phyloP scores from a whole-genome alignment of 2,329 filamentous ascomycete species.

The Botrytis byssoidea region DNA sequence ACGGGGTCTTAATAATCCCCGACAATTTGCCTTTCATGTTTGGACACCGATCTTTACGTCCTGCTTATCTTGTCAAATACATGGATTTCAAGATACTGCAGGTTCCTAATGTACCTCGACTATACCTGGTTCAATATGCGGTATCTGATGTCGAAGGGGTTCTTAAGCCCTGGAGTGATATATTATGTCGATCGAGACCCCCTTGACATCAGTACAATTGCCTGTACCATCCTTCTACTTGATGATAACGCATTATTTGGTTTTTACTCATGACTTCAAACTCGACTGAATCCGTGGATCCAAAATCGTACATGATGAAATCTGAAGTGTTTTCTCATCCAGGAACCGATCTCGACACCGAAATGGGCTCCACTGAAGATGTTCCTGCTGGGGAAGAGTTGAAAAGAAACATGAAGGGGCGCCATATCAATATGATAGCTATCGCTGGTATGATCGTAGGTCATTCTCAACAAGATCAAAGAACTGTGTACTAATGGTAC shows the following conservation, averaged over 20 bases:
- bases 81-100: neutral
- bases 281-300: neutral
- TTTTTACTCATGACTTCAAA: constrained; percentile 3
- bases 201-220: neutral
- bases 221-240: neutral
- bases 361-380: constrained; percentile 17
- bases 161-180: neutral
- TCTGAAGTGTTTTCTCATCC: neutral
- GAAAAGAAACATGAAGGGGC: constrained; percentile 49
- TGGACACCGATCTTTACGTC: constrained; percentile 2
- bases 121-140: neutral
- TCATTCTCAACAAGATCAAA: constrained; percentile 49
- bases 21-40: constrained; percentile 14
- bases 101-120: neutral
- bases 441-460: constrained; percentile 47
- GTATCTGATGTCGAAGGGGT: neutral
- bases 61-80: constrained; percentile 7
- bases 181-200: neutral
- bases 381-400: constrained; percentile 34
- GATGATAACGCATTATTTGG: neutral
- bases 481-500: neutral
- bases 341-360: neutral
- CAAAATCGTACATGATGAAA: constrained; percentile 9
- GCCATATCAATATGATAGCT: constrained; percentile 45
- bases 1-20: neutral